A percentile compares a stretch with the other conserved stretches of the same genome.
Evolutionary conservation across 2,329 filamentous ascomycete species (phyloP).

Genomic region (Mycocentrospora acerina): DNA sequence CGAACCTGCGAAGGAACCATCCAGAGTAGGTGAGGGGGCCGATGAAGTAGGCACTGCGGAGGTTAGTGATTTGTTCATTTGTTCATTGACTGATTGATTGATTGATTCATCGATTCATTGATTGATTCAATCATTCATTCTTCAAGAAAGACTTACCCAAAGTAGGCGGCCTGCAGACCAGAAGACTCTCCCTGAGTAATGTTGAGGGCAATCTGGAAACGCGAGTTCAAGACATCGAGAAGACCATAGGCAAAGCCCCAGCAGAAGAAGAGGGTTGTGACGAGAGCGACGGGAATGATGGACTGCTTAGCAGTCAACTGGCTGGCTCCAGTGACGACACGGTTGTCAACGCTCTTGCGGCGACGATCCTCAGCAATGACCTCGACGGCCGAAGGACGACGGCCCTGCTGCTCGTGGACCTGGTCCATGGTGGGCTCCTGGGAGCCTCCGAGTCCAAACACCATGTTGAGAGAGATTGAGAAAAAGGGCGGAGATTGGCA

Average conservation of each 20-base stretch:
- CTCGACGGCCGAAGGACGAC: slow-evolving; percentile 38
- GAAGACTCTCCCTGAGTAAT: slow-evolving; percentile 58
- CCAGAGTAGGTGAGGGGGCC: slow-evolving; percentile 56
- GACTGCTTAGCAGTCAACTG: slow-evolving; percentile 48
- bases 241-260: slow-evolving; percentile 54
- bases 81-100: too few relatives aligned
- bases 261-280: slow-evolving; percentile 54
- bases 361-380: slow-evolving; percentile 34
- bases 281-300: slow-evolving; percentile 51
- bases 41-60: slow-evolving; percentile 53
- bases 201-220: slow-evolving; percentile 46
- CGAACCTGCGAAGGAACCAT: slow-evolving; percentile 68
- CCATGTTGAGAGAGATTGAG: slow-evolving; percentile 21
- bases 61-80: too few relatives aligned
- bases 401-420: slow-evolving; percentile 39
- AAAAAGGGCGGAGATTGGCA: slow-evolving; percentile 1
- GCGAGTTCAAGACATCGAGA: slow-evolving; percentile 48
- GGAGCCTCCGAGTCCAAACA: slow-evolving; percentile 26
- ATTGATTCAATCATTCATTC: background rate
- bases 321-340: slow-evolving; percentile 38
- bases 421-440: slow-evolving; percentile 40
- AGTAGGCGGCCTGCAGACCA: slow-evolving; percentile 65
- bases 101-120: too few relatives aligned
- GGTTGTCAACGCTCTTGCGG: slow-evolving; percentile 40
- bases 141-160: slow-evolving; percentile 49